A percentile compares a stretch with the other conserved stretches of the same genome.
Evolutionary conservation across 768 basidiomycete genomes (phyloP).

Genomic region (Harrya chromipes): DNA sequence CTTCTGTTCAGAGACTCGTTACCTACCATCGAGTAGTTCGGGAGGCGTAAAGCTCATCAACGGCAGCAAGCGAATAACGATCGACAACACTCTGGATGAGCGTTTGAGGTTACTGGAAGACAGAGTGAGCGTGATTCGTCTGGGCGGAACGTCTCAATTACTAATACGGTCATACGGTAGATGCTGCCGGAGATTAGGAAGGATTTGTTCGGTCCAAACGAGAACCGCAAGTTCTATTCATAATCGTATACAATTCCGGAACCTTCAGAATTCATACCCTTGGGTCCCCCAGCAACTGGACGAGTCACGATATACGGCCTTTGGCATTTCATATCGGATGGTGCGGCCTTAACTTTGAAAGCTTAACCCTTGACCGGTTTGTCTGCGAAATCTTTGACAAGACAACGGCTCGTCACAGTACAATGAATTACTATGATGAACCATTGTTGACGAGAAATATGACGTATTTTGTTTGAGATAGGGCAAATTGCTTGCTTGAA

Average conservation of each 20-base stretch:
- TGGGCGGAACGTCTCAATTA: neutral
- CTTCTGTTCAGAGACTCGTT: neutral
- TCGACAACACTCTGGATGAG: conserved; percentile 95
- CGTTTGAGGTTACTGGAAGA: conserved; percentile 86
- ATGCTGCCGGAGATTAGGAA: conserved; percentile 94
- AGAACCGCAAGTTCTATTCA: conserved; percentile 90
- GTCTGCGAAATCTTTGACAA: too few relatives aligned
- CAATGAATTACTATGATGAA: too few relatives aligned
- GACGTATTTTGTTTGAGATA: too few relatives aligned
- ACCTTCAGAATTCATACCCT: neutral
- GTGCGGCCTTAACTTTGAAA: too few relatives aligned
- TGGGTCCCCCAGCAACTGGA: too few relatives aligned
- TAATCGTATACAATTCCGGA: conserved; percentile 22
- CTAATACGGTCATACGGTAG: conserved; percentile 36
- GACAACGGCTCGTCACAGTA: too few relatives aligned
- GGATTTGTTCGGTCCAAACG: conserved; percentile 86
- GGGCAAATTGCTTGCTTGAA: too few relatives aligned
- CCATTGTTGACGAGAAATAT: too few relatives aligned
- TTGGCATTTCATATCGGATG: too few relatives aligned
- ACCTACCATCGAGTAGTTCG: conserved; percentile 44
- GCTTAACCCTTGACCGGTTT: too few relatives aligned
- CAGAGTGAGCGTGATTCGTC: conserved; percentile 45
- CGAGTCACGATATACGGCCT: too few relatives aligned
- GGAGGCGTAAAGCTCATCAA: conserved; percentile 82
- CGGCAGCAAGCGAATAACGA: conserved; percentile 72